phyloP scores from a whole-genome alignment of 2,329 filamentous ascomycete species.

The Sarocladiaceae sp. region DNA sequence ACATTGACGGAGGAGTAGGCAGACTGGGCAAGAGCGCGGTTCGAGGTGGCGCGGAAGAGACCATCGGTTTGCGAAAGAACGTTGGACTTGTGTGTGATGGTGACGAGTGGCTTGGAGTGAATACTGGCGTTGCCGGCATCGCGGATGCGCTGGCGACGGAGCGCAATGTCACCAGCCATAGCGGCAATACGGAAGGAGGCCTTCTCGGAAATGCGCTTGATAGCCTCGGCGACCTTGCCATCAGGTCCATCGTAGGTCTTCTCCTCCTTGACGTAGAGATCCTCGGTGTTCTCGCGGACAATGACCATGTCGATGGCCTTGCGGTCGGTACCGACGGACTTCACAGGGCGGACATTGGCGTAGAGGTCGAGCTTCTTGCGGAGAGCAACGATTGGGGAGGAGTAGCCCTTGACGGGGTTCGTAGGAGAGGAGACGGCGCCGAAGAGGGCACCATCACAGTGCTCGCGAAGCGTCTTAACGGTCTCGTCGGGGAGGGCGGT shows the following conservation, averaged over 20 bases:
- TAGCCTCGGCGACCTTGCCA: conserved; percentile 88
- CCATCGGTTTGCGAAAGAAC: conserved; percentile 95
- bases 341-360: conserved; percentile 95
- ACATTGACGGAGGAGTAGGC: conserved; percentile 63
- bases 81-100: conserved; percentile 98
- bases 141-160: conserved; percentile 79
- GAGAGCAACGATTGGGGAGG: conserved; percentile 91
- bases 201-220: conserved; percentile 91
- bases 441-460: conserved; percentile 95
- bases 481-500: conserved; percentile 86
- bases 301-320: conserved; percentile 93
- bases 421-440: conserved; percentile 92
- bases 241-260: conserved; percentile 71
- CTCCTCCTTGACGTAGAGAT: conserved; percentile 97
- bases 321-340: conserved; percentile 63
- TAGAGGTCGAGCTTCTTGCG: conserved; percentile 94
- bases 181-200: conserved; percentile 82
- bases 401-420: conserved; percentile 89
- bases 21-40: conserved; percentile 63
- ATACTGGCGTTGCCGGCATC: conserved; percentile 52
- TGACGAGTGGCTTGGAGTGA: conserved; percentile 71
- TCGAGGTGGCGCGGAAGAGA: conserved; percentile 80
- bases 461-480: conserved; percentile 79
- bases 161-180: conserved; percentile 92
- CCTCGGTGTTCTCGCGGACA: conserved; percentile 97